These are phyloP conservation scores for Hymenoscyphus fructigenus DNA, from an alignment of 2,329 filamentous ascomycete species.

Conservation along the genomic window DNA sequence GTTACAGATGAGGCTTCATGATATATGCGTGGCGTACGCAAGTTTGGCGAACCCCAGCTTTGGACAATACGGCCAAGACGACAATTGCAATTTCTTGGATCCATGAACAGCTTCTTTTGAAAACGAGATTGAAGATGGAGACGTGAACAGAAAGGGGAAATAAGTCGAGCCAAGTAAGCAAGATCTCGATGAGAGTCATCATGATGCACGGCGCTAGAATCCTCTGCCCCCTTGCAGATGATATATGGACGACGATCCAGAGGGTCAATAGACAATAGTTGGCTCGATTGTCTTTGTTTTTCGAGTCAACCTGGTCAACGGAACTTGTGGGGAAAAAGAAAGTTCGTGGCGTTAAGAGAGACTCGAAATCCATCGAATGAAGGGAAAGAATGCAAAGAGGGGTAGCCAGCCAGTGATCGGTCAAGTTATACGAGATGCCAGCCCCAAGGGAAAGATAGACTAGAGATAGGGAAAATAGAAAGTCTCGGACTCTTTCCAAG, in stretches of 20 bases:
- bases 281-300: background rate
- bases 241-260: background rate
- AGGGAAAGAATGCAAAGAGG: background rate
- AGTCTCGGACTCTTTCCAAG: background rate
- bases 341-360: background rate
- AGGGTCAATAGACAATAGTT: background rate
- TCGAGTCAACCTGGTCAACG: background rate
- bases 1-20: constrained; percentile 1
- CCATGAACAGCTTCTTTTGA: background rate
- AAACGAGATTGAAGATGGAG: background rate
- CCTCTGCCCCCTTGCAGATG: background rate
- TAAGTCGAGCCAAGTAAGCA: background rate
- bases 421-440: background rate
- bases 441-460: background rate
- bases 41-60: background rate
- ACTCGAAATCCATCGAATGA: background rate
- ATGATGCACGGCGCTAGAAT: background rate
- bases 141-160: background rate
- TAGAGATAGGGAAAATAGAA: background rate
- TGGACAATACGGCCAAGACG: background rate
- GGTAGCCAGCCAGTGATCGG: background rate
- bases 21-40: background rate
- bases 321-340: background rate
- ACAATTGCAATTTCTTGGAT: background rate
- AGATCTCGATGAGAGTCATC: background rate